These are phyloP conservation scores for Niveomyces coronatus DNA, from an alignment of 2,329 filamentous ascomycete species.

Conservation along the genomic window DNA sequence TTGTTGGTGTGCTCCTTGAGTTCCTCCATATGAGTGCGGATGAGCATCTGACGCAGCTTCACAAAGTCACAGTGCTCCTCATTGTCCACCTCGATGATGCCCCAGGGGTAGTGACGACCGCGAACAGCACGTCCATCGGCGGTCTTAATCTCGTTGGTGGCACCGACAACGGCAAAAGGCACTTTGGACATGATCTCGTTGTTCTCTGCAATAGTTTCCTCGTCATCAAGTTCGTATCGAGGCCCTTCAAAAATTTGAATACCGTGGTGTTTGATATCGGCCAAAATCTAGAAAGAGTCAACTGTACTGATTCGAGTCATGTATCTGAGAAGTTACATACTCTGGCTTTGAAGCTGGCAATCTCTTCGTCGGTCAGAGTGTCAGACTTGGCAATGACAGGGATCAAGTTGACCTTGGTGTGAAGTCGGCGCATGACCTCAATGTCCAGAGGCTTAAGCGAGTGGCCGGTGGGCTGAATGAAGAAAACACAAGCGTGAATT, in stretches of 20 bases:
- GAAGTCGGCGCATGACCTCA: constrained; percentile 97
- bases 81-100: constrained; percentile 97
- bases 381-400: constrained; percentile 98
- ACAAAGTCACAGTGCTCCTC: constrained; percentile 99
- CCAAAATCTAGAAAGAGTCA: constrained; percentile 60
- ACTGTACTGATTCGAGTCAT: background rate
- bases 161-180: constrained; percentile 94
- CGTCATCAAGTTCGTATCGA: constrained; percentile 95
- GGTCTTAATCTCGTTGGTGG: constrained; percentile 86
- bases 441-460: constrained; percentile 97
- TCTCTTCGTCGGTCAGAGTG: constrained; percentile 95
- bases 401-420: constrained; percentile 99
- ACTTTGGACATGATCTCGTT: constrained; percentile 99
- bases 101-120: constrained; percentile 95
- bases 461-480: constrained; percentile 98
- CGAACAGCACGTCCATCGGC: constrained; percentile 91
- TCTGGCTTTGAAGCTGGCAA: constrained; percentile 86
- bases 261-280: constrained; percentile 92
- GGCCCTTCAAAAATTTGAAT: constrained; percentile 99
- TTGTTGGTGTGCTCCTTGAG: constrained; percentile 99
- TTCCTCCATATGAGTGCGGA: constrained; percentile 99
- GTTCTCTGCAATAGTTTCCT: constrained; percentile 99
- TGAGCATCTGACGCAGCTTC: constrained; percentile 99
- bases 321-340: constrained; percentile 44
- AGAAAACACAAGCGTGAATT: constrained; percentile 98